Conservation (phyloP, 177 flowering plant species). For the Vitis hybrid region DNA sequence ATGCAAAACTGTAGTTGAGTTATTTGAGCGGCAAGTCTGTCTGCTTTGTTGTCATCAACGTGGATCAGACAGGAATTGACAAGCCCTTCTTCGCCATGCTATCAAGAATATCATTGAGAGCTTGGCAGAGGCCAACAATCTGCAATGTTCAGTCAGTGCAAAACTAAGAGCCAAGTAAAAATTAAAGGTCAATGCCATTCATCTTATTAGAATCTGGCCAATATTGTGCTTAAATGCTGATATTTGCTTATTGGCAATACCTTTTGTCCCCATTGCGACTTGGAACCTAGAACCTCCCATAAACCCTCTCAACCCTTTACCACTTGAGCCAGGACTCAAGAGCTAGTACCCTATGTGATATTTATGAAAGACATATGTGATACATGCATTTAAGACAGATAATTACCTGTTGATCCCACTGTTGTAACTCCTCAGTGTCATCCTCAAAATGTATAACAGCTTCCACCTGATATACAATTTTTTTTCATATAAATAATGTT, state of each 20-base stretch:
- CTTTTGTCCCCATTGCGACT: too few species aligned
- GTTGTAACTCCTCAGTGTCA: conserved; percentile 95
- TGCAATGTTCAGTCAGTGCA: conserved; percentile 26
- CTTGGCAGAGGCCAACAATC: conserved; percentile 93
- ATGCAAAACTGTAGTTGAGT: too few species aligned
- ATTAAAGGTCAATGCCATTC: not conserved
- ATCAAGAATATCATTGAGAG: conserved; percentile 85
- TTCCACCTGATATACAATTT: conserved; percentile 62
- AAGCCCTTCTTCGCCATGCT: conserved; percentile 92
- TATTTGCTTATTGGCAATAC: too few species aligned
- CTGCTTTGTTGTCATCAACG: not conserved
- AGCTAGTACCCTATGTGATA: not conserved
- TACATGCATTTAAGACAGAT: too few species aligned
- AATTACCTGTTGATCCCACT: conserved; percentile 96
- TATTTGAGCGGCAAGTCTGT: too few species aligned
- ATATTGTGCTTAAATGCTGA: not conserved
- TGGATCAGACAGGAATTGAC: conserved; percentile 61
- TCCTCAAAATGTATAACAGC: conserved; percentile 98
- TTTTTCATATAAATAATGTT: not conserved
- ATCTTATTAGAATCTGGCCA: not conserved
- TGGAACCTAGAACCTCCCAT: too few species aligned
- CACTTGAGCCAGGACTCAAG: too few species aligned
- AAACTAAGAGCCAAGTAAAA: not conserved
- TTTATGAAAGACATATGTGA: too few species aligned
- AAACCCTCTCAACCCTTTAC: too few species aligned